Percentiles rank a stretch among this genome's conserved stretches.
These are phyloP conservation scores for Epichloe typhina DNA, from an alignment of 2,329 filamentous ascomycete species.

Conservation along the genomic window DNA sequence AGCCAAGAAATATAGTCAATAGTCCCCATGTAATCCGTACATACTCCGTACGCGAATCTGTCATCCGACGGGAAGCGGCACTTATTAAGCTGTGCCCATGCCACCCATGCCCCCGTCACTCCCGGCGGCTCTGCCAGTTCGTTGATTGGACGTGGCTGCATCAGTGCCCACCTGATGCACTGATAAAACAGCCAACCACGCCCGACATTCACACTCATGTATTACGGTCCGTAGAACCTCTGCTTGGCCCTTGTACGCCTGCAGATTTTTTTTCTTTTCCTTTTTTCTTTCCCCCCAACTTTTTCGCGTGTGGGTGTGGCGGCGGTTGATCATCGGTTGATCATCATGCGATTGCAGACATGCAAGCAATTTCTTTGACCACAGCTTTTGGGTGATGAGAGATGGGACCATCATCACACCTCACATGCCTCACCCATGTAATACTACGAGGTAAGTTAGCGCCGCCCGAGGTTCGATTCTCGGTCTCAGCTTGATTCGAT, in stretches of 20 bases:
- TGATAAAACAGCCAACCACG: background rate
- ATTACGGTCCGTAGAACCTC: background rate
- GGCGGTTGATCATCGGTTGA: no score
- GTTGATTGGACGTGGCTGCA: conserved; percentile 3
- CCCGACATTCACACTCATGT: background rate
- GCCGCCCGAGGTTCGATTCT: background rate
- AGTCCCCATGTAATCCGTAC: no score
- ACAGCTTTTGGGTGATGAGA: background rate
- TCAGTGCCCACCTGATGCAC: background rate
- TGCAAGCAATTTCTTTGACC: background rate
- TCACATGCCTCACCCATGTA: background rate
- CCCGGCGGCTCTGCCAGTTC: conserved; percentile 3
- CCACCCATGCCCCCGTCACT: background rate
- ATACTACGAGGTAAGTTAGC: background rate
- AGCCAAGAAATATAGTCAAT: background rate
- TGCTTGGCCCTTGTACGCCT: background rate
- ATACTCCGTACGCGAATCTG: background rate
- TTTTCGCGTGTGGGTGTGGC: no score
- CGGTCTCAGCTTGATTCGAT: background rate
- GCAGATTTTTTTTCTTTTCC: background rate
- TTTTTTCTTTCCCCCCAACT: no score
- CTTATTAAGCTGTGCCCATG: background rate
- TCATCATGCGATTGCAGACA: no score
- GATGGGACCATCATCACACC: no score
- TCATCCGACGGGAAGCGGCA: background rate